Base-by-base conservation (phyloP, 805 yeast species). In the Teunomyces tritomae region DNA sequence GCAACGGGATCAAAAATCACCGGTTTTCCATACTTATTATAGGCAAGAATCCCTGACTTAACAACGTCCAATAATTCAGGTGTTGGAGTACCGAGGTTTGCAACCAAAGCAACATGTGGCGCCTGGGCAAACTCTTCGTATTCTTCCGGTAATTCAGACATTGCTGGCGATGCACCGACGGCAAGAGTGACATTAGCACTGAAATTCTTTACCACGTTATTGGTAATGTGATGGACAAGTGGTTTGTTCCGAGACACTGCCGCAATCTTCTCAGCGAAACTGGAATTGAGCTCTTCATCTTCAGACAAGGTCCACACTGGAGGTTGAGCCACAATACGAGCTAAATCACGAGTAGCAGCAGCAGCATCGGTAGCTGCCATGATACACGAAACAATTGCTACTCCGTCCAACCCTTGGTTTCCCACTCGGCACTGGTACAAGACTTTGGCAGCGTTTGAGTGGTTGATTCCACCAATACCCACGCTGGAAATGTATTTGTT, bases 1-100 rank as follows among this genome's bases (percentile, higher is more conserved):
- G 90, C 97, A n/a, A 90, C 96, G 0, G 97, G 97, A 63, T 90
- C 97, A 55, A 86, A 84, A 0, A 90, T 80, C 28, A 90, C 77
- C 3, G 88, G 91, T 39, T 76, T 72, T 2, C 79, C 78, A 10
- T 63, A 55, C 10, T 58, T 60, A 58, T 85, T 85, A 61, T 90
- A 89, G 0, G 76, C 78, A 8, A 61, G 59, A 14, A 85, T 63
- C 0, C 92, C 96, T 2, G 59, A 56, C 17, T 70, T 54, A 51
- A 79, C 78, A 47, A 75, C 67, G 0, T 64, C 66, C 50, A 80
- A 58, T 36, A 71, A 65, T 3, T 56, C 67, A 1, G 75, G 67
- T 0, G 78, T 76, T 0, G 84, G 82, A 0, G 95, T 86, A 0
- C 96, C 96, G 26, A 91, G 78, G 59, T 90, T 90, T 13, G 89